A percentile compares a stretch with the other conserved stretches of the same genome.
phyloP scores from a whole-genome alignment of 1,139 yeast genomes.

The Pichia sp. region DNA sequence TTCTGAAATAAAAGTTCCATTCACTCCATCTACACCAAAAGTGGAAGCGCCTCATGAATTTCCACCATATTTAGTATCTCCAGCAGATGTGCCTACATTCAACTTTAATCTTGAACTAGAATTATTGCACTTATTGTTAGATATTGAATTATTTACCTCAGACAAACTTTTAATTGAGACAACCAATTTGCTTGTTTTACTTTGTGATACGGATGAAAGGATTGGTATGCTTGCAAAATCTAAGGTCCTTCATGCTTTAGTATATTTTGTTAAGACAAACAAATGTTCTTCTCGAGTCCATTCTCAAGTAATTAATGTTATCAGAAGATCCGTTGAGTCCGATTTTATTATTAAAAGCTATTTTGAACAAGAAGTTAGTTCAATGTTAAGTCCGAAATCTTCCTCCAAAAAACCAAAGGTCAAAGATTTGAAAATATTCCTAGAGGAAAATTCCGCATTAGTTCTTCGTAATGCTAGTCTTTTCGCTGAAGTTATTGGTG shows the following conservation, averaged over 20 bases:
- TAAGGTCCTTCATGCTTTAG: conserved; percentile 31
- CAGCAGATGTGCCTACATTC: conserved; percentile 31
- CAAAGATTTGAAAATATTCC: conserved; percentile 43
- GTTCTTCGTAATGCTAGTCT: conserved; percentile 54
- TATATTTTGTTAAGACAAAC: conserved; percentile 27
- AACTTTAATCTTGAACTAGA: conserved; percentile 30
- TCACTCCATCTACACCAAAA: conserved; percentile 26
- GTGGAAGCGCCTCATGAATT: conserved; percentile 15
- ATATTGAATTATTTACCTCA: conserved; percentile 36
- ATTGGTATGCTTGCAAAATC: conserved; percentile 41
- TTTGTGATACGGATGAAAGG: conserved; percentile 40
- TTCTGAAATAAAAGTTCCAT: conserved; percentile 41
- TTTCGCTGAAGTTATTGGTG: conserved; percentile 50
- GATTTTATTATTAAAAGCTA: conserved; percentile 42
- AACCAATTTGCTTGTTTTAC: conserved; percentile 47
- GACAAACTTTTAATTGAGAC: conserved; percentile 46
- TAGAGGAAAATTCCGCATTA: conserved; percentile 51
- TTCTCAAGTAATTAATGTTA: conserved; percentile 39
- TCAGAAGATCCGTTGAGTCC: conserved; percentile 69
- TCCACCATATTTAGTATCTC: conserved; percentile 14
- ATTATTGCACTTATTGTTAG: conserved; percentile 41
- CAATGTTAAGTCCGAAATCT: conserved; percentile 19
- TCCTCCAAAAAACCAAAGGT: conserved; percentile 11
- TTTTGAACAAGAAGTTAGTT: conserved; percentile 44
- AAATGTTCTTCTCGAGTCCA: conserved; percentile 30